phyloP scores from a whole-genome alignment of 306 rosid genomes.

The Pterocarpus santalinus region DNA sequence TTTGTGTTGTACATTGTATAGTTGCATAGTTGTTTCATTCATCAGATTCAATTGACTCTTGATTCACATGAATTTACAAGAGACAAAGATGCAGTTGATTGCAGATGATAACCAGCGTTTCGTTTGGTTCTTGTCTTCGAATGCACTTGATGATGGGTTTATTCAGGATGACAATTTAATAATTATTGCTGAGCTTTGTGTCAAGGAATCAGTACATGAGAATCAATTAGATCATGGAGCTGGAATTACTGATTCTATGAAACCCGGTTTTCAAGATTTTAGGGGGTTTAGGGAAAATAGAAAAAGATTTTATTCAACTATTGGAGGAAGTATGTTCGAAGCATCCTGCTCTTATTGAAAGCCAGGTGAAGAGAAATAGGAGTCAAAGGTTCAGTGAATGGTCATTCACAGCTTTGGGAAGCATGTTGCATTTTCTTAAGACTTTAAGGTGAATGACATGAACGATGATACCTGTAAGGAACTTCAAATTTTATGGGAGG shows the following conservation, averaged over 20 bases:
- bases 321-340: slow-evolving; percentile 9
- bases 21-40: too few relatives aligned
- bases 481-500: slow-evolving; percentile 42
- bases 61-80: not conserved
- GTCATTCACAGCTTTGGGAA: slow-evolving; percentile 30
- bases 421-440: slow-evolving; percentile 37
- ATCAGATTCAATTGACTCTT: too few relatives aligned
- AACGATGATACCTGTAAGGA: not conserved
- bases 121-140: slow-evolving; percentile 68
- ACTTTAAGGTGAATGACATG: slow-evolving; percentile 37
- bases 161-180: slow-evolving; percentile 59
- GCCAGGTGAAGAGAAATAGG: not conserved
- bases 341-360: not conserved
- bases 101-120: slow-evolving; percentile 56
- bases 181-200: slow-evolving; percentile 65
- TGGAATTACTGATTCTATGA: not conserved
- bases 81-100: slow-evolving; percentile 53
- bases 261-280: not conserved
- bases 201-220: not conserved
- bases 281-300: not conserved
- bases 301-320: slow-evolving; percentile 1
- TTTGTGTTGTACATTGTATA: too few relatives aligned
- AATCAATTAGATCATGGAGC: slow-evolving; percentile 2
- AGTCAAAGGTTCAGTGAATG: not conserved
- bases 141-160: slow-evolving; percentile 63